phyloP scores from a whole-genome alignment of 306 rosid species.

The Rosa chinensis region DNA sequence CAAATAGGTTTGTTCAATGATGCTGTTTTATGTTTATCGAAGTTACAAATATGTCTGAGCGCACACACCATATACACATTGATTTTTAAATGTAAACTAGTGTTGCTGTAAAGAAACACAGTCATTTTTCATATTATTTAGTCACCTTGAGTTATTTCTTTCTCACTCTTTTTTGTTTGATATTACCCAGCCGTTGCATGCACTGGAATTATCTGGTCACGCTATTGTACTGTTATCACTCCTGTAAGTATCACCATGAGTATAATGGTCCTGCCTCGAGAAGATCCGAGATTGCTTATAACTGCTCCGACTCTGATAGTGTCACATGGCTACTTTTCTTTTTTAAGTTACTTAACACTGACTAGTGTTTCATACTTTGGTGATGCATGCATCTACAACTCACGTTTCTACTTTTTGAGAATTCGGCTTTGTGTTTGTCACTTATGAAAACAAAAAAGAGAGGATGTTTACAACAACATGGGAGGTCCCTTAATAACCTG shows the following conservation, averaged over 20 bases:
- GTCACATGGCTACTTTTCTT: not conserved
- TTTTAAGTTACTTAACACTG: not conserved
- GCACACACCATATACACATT: not conserved
- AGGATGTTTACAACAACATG: no score
- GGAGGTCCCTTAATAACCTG: not conserved
- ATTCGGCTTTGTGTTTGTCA: not conserved
- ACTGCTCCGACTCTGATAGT: not conserved
- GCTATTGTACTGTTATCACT: constrained; percentile 88
- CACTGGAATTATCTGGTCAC: constrained; percentile 92
- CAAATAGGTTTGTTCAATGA: constrained; percentile 59
- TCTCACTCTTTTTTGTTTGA: constrained; percentile 19
- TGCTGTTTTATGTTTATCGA: constrained; percentile 5
- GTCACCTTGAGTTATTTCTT: constrained; percentile 13
- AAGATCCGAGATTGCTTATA: not conserved
- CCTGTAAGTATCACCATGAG: constrained; percentile 62
- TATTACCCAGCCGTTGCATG: constrained; percentile 68
- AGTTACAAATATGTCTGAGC: not conserved
- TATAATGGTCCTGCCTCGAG: not conserved
- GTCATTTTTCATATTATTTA: constrained; percentile 2
- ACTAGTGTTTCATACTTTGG: not conserved
- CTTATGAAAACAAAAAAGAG: not conserved
- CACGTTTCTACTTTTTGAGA: not conserved
- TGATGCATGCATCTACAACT: not conserved
- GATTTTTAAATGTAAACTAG: not conserved
- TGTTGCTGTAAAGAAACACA: not conserved